phyloP scores from a whole-genome alignment of 1,139 yeast species.

The Taphrina sp. region DNA sequence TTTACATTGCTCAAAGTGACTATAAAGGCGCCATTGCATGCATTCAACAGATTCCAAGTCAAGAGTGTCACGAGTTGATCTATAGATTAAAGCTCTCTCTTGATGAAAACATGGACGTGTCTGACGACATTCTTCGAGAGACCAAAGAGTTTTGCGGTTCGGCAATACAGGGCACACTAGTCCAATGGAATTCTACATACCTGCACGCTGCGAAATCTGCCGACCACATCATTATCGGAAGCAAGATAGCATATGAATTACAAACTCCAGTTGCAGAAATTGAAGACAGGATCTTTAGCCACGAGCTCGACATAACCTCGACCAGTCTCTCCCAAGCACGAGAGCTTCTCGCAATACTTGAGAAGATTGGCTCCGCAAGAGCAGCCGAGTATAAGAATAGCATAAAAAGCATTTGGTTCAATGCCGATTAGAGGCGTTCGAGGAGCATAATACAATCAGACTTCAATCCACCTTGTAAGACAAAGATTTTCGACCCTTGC shows the following conservation, averaged over 20 bases:
- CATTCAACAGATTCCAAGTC: neutral
- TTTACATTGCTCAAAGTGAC: slow-evolving; percentile 6
- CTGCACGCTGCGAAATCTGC: neutral
- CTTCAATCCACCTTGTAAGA: too few relatives aligned
- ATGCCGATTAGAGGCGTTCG: too few relatives aligned
- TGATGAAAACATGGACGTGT: neutral
- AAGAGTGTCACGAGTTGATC: neutral
- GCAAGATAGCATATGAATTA: neutral
- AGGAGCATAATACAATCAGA: too few relatives aligned
- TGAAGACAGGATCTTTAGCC: neutral
- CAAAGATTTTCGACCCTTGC: too few relatives aligned
- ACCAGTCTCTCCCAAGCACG: slow-evolving; percentile 5
- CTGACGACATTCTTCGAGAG: neutral
- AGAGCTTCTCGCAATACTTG: neutral
- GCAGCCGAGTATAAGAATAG: neutral
- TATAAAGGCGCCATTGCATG: neutral
- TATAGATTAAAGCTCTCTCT: neutral
- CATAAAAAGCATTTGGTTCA: slow-evolving; percentile 3
- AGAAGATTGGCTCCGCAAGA: neutral
- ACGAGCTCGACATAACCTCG: neutral
- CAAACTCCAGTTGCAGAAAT: neutral
- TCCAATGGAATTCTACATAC: slow-evolving; percentile 1
- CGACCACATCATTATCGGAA: neutral
- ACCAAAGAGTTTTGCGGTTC: neutral
- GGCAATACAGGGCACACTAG: neutral